Evolutionary conservation across 768 basidiomycete genomes (phyloP).

Genomic region (Coprinopsis sp.): DNA sequence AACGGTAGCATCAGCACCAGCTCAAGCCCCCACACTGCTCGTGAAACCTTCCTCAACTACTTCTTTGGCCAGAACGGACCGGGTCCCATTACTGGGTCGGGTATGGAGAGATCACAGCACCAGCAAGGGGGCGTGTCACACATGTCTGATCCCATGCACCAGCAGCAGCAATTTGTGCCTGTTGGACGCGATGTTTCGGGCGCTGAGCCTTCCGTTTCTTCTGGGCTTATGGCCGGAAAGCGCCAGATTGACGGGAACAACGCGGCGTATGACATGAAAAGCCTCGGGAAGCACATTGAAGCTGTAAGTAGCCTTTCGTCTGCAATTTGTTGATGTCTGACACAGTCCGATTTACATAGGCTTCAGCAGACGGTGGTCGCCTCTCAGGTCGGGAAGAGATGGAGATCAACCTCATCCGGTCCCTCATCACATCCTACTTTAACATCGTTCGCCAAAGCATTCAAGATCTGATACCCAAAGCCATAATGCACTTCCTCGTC

Average conservation of each 20-base stretch:
- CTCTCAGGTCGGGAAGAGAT: conserved; percentile 87
- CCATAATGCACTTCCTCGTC: conserved; percentile 97
- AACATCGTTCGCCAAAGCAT: conserved; percentile 94
- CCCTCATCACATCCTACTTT: conserved; percentile 94
- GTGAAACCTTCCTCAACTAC: conserved; percentile 94
- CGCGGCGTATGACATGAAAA: conserved; percentile 98
- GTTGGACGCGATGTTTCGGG: conserved; percentile 65
- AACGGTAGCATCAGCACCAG: conserved; percentile 23
- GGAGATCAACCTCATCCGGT: conserved; percentile 93
- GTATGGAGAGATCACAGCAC: conserved; percentile 35
- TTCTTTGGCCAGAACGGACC: conserved; percentile 93
- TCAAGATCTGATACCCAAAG: conserved; percentile 95
- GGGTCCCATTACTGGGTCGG: conserved; percentile 61
- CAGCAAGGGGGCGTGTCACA: too few species aligned
- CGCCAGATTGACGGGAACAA: conserved; percentile 65
- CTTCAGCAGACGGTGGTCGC: conserved; percentile 56
- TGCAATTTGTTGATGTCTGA: conserved; percentile 6
- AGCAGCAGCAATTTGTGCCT: conserved; percentile 34
- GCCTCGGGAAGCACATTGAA: conserved; percentile 94
- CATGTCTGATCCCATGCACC: conserved; percentile 15
- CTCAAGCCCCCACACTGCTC: conserved; percentile 49
- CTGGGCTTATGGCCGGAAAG: conserved; percentile 66
- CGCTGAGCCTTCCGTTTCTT: conserved; percentile 43
- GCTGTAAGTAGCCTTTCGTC: conserved; percentile 58
- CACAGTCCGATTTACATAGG: conserved; percentile 29